Evolutionary conservation across 441 rosid species (phyloP).

Genomic region (Gossypium gossypioides): DNA sequence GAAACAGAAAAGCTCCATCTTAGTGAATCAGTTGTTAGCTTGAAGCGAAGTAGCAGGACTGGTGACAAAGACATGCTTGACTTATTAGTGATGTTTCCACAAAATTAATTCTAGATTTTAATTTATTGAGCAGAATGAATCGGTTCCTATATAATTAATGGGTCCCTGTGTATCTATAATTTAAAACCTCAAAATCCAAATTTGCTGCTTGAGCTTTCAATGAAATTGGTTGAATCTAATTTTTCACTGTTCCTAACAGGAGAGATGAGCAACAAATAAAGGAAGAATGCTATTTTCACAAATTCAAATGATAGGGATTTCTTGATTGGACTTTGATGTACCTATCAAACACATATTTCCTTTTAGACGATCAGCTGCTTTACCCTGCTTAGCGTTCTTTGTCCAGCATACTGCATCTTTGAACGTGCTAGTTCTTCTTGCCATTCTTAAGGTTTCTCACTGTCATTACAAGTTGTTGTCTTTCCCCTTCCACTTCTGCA

Average conservation of each 20-base stretch:
- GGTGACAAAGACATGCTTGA: not conserved
- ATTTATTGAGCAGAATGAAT: slow-evolving; percentile 3
- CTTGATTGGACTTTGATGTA: slow-evolving; percentile 10
- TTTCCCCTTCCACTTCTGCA: slow-evolving; percentile 41
- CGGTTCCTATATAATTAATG: not conserved
- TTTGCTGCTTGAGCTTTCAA: not conserved
- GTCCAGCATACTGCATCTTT: slow-evolving; percentile 10
- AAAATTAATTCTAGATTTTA: slow-evolving; percentile 4
- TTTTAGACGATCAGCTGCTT: slow-evolving; percentile 16
- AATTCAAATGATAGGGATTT: not conserved
- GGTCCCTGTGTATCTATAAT: not conserved
- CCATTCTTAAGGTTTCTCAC: slow-evolving; percentile 28
- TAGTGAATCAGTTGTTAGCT: not conserved
- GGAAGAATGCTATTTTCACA: not conserved
- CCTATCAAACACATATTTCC: slow-evolving; percentile 9
- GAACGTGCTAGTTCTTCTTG: slow-evolving; percentile 33
- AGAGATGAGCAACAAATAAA: not conserved
- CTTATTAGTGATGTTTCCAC: not conserved
- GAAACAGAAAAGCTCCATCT: not conserved
- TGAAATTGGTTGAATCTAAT: not conserved
- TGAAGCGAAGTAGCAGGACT: not conserved
- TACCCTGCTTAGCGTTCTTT: not conserved
- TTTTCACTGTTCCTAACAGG: slow-evolving; percentile 1
- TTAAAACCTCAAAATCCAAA: slow-evolving; percentile 6
- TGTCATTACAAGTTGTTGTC: slow-evolving; percentile 40